Base-by-base conservation (phyloP, 192 early-diverging fungal genomes). In the Coemansia sp. region DNA sequence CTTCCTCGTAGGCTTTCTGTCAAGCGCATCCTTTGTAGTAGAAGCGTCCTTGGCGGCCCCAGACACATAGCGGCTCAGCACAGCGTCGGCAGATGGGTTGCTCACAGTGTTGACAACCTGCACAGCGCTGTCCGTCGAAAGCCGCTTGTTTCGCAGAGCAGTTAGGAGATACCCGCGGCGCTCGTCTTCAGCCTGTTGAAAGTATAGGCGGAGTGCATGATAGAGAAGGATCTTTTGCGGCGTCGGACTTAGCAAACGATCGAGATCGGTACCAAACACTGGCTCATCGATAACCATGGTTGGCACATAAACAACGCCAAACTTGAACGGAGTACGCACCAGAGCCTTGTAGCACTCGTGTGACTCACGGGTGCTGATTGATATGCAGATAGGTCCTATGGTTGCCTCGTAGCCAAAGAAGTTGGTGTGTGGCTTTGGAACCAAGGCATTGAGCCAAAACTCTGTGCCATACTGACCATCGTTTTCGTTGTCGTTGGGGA, bases 391-490 rank as follows among this genome's bases (percentile, higher is more conserved):
- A 16, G 80, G 75, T 18, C 80, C 80, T 39, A 75, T 77, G 0
- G 80, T 63, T 22, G 74, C 62, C 68, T 78, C 76, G 72, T 83
- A 83, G 7, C 80, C 80, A 57, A 83, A 78, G 56, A 83, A 83
- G 62, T 77, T 83, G 67, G 80, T 83, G 63, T 83, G 80, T 52
- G 75, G 77, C 60, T 80, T 84, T 39, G 83, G 78, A 21, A 80
- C 75, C 41, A 84, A 65, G 15, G 83, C 77, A 58, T 80, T 84
- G 46, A 80, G 75, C 83, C 83, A 84, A 22, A 84, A 84, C 56
- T 80, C 75, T 41, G 69, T 51, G 9, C 72, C 77, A 39, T 84
- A 84, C 46, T 71, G 72, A 19, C 78, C 74, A 59, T 77, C 78
- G 60, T 80, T 84, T 42, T 76, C 74, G 64, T 84, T 84, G 64